Base-by-base conservation (phyloP, 1,139 yeast genomes). In the Blastobotrys capitulatus region DNA sequence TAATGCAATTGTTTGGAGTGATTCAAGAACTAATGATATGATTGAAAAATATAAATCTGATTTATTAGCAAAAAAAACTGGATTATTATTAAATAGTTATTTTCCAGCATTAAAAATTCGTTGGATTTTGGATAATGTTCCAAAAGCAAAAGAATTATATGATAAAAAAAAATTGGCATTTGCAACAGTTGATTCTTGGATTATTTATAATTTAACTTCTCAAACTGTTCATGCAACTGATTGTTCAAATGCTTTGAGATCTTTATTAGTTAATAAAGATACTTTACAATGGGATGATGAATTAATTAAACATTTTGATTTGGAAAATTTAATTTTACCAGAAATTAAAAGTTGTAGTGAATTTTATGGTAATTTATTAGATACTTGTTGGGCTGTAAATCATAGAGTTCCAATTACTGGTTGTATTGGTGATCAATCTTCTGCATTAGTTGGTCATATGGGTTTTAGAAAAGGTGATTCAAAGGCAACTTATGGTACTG, bases 401-500 rank as follows among this genome's bases (percentile, higher is more conserved):
- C 10, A 65, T 31, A 83, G 80, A 46, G 73, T 83, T 20, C 96
- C 96, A 32, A 80, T 90, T 52, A 79, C 88, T 60, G 97, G 97
- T 38, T 87, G 96, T 69, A 74, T 90, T 29, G 97, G 97, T 54
- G 97, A 90, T 70, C 97, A 90, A 72, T 81, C 92, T 52, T 90
- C 97, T 3, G 94, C 97, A 4, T 71, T 90, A 54, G 96, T 89
- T 46, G 97, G 97, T 32, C 97, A 90, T 69, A 70, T 87, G 67
- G 96, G 96, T 1, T 80, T 87, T 62, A 76, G 78, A 57, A 77
- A 81, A 31, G 97, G 97, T 50, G 80, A 85, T 48, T 96, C 96
- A 38, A 90, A 90, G 69, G 87, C 95, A 74, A 90, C 97, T n/a
- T 90, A 89, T 64, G 97, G 97, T 58, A 90, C 97, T 2, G 97